phyloP scores from a whole-genome alignment of 164 flowering plant species.

The Liquidambar formosana region DNA sequence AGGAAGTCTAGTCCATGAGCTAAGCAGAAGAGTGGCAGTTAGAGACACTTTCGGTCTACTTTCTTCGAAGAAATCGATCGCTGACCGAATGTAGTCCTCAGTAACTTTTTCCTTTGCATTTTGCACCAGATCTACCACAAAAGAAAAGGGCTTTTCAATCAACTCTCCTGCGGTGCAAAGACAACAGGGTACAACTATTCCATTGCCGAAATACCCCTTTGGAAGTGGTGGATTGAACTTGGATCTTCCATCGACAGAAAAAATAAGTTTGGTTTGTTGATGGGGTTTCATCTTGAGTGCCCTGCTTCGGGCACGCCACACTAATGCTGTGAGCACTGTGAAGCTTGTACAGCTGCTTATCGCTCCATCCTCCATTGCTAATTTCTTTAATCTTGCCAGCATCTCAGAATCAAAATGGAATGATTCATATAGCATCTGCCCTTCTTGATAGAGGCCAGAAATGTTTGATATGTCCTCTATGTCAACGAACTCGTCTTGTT shows the following conservation, averaged over 20 bases:
- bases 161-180: no score
- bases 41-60: constrained; percentile 16
- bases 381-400: no score
- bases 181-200: no score
- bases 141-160: constrained; percentile 20
- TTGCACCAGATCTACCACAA: constrained; percentile 17
- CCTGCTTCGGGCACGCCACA: constrained; percentile 23
- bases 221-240: no score
- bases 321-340: constrained; percentile 12
- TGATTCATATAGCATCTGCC: constrained; percentile 3
- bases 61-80: no score
- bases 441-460: no score
- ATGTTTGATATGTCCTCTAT: no score
- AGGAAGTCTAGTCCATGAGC: constrained; percentile 29
- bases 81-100: constrained; percentile 24
- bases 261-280: no score
- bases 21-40: constrained; percentile 20
- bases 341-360: constrained; percentile 22
- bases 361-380: constrained; percentile 18
- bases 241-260: no score
- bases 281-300: no score
- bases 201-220: no score
- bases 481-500: no score
- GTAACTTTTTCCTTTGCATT: constrained; percentile 18
- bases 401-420: constrained; percentile 13